phyloP scores from a whole-genome alignment of 805 yeast genomes.

The Wickerhamiella azymoides region DNA sequence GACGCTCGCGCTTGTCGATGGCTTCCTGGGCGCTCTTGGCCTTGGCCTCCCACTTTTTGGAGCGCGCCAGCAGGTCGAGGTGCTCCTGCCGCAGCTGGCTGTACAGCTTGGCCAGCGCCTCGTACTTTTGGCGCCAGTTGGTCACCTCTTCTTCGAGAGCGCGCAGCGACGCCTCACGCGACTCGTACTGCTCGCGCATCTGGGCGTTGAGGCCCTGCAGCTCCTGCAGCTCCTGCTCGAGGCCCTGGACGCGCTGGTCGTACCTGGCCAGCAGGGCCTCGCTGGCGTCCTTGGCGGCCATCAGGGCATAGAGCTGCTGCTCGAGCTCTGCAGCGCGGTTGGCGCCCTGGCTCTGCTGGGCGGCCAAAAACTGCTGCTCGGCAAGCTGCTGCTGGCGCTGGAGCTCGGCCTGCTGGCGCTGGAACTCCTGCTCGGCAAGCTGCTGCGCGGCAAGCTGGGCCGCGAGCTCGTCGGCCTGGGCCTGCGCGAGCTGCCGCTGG shows the following conservation, averaged over 20 bases:
- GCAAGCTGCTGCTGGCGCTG: constrained; percentile 54
- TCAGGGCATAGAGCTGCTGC: constrained; percentile 58
- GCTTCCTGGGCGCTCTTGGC: constrained; percentile 87
- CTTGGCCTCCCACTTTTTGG: constrained; percentile 70
- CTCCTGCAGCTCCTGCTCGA: constrained; percentile 57
- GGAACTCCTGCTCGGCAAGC: constrained; percentile 52
- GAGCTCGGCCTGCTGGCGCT: constrained; percentile 49
- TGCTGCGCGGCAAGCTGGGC: constrained; percentile 61
- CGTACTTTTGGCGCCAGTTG: constrained; percentile 78
- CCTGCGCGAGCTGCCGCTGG: constrained; percentile 34
- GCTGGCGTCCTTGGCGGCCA: constrained; percentile 75
- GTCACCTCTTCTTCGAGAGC: constrained; percentile 59
- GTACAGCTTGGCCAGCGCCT: constrained; percentile 74
- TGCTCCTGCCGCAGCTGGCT: constrained; percentile 89
- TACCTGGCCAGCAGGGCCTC: constrained; percentile 75
- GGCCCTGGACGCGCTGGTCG: constrained; percentile 66
- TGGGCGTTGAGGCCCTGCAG: constrained; percentile 34
- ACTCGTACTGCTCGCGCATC: constrained; percentile 56
- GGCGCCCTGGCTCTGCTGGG: constrained; percentile 58
- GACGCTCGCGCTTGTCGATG: constrained; percentile 62
- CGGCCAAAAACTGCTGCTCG: constrained; percentile 53
- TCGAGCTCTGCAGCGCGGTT: constrained; percentile 69
- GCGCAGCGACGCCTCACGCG: constrained; percentile 60
- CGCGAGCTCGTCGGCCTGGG: constrained; percentile 49
- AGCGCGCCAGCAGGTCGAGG: constrained; percentile 57